Conservation (phyloP, 2,329 filamentous ascomycete species). For the Monilinia fructigena region DNA sequence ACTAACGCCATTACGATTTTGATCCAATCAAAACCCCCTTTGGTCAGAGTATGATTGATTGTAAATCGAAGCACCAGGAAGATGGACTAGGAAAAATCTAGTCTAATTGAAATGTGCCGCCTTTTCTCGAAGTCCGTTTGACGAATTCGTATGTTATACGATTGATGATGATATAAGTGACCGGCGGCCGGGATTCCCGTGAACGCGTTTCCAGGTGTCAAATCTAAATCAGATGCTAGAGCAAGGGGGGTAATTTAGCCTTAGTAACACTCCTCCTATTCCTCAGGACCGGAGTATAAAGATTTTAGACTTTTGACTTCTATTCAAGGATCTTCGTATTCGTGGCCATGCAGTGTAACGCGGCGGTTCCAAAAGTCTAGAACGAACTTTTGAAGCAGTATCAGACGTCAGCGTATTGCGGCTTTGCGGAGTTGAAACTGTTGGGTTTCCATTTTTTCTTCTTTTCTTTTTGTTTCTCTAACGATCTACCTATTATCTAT, state of each 20-base stretch:
- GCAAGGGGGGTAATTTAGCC: no score
- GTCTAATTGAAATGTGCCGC: neutral
- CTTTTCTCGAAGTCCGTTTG: neutral
- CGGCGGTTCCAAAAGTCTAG: neutral
- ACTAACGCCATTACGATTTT: slow-evolving; percentile 58
- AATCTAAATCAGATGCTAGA: neutral
- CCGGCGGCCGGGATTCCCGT: neutral
- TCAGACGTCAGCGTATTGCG: slow-evolving; percentile 5
- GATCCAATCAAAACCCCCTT: neutral
- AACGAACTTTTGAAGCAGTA: neutral
- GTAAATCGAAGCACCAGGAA: neutral
- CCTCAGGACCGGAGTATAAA: no score
- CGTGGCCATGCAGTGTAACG: neutral
- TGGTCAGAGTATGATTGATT: neutral
- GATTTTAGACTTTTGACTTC: neutral
- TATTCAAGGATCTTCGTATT: neutral
- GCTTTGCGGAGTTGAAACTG: neutral
- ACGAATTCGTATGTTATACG: neutral
- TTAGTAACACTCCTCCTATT: no score
- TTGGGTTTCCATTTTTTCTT: no score
- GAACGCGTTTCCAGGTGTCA: neutral
- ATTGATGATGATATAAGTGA: neutral
- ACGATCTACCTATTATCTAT: no score
- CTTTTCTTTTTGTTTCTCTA: no score
- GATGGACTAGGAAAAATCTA: neutral